Base-by-base conservation (phyloP, 768 basidiomycete species). In the Mycena metata region DNA sequence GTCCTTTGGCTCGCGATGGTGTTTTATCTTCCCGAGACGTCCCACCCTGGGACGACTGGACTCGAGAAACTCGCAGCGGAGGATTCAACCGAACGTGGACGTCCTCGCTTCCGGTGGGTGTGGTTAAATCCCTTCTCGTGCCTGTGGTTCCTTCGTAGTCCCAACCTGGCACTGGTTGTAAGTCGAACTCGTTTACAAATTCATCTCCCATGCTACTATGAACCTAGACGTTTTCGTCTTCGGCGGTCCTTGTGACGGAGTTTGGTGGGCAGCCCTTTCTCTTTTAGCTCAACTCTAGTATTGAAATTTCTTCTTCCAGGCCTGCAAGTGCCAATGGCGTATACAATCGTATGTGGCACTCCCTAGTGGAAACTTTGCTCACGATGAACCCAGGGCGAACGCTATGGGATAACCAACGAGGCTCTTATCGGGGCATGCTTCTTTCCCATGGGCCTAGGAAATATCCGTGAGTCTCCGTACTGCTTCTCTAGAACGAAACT, bases 21-120 rank as follows among this genome's bases (percentile, higher is more conserved):
- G 1, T 46, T 84, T 4, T 83, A 83, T 59, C 83, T 91, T n/a
- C 91, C 91, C 0, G 91, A 93, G 72, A 92, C 91, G 3, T 86
- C 85, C 56, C 88, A 90, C 71, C 90, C 91, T 0, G 85, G 88
- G 9, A 73, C 83, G 0, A 80, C 84, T 43, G 87, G 89, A 0
- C 79, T 90, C 2, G 89, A 90, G 60, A 87, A 87, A 66, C 45
- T 78, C 16, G 63, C 75, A 23, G 24, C 50, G 39, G 60, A 71
- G 39, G 21, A 10, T 2, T 13, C 12, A 13, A 3, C 10, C 23
- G 41, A 30, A 21, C 24, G 2, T 23, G 23, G 30, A 1, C 47
- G 43, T 17, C 52, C 45, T 3, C 45, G 35, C 19, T 67, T 67
- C 50, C 66, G 59, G 35, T 79, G 83, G 55, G 79, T 88, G 0